Percentiles rank a stretch among this genome's conserved stretches.
These are phyloP conservation scores for Dryas octopetala DNA, from an alignment of 306 rosid genomes.

Conservation along the genomic window DNA sequence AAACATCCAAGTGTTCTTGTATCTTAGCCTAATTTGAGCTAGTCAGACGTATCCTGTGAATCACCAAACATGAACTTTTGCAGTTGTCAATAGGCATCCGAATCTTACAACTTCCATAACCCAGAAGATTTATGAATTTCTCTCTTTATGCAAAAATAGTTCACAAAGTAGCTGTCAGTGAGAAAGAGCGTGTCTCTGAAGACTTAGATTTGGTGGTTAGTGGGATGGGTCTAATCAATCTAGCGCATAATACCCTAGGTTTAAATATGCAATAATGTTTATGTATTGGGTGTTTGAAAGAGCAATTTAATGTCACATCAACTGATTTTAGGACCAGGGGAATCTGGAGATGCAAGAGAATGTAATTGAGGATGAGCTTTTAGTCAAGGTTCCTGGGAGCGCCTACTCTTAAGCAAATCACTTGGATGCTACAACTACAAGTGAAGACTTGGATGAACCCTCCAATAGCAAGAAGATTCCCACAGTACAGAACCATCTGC, in stretches of 20 bases:
- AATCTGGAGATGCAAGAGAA: slow-evolving; percentile 33
- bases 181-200: neutral
- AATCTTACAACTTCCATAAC: neutral
- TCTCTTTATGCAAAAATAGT: neutral
- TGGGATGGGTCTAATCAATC: too few species aligned
- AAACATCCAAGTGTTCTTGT: too few species aligned
- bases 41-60: neutral
- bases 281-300: slow-evolving; percentile 4
- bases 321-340: slow-evolving; percentile 44
- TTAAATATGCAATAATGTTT: neutral
- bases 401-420: slow-evolving; percentile 55
- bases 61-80: neutral
- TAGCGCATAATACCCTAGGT: too few species aligned
- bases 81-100: too few species aligned
- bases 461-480: slow-evolving; percentile 8
- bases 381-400: slow-evolving; percentile 88
- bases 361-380: slow-evolving; percentile 53
- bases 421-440: slow-evolving; percentile 30
- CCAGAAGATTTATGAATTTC: neutral
- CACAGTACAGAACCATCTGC: neutral
- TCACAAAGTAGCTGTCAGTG: neutral
- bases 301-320: slow-evolving; percentile 3
- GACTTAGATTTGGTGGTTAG: too few species aligned
- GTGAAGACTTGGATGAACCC: slow-evolving; percentile 28
- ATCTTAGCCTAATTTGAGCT: too few species aligned